Evolutionary conservation across 331 rosid genomes (phyloP).

Genomic region (Saraca asoca): DNA sequence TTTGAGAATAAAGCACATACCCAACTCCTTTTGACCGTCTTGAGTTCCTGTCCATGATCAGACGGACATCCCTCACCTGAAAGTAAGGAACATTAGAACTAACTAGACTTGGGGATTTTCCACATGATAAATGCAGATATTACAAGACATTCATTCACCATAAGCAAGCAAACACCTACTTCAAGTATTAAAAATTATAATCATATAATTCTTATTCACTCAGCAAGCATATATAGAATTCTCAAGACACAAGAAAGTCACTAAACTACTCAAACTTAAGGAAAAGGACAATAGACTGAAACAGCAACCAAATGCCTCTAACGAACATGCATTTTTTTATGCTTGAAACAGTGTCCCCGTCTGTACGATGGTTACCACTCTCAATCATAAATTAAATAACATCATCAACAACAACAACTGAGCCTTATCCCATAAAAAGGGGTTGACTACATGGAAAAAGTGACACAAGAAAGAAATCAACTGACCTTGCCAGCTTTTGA

Average conservation of each 20-base stretch:
- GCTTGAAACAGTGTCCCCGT: conserved; percentile 29
- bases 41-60: conserved; percentile 99
- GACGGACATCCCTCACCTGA: conserved; percentile 99
- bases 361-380: conserved; percentile 31
- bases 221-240: conserved; percentile 52
- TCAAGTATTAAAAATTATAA: conserved; percentile 37
- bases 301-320: conserved; percentile 52
- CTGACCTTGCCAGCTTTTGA: conserved; percentile 98
- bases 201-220: conserved; percentile 42
- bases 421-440: too few relatives aligned
- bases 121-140: conserved; percentile 12
- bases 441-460: background rate
- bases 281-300: conserved; percentile 50
- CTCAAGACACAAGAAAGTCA: conserved; percentile 46
- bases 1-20: conserved; percentile 58
- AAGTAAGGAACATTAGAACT: conserved; percentile 33
- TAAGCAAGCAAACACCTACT: conserved; percentile 33
- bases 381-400: conserved; percentile 5
- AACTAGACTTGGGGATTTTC: background rate
- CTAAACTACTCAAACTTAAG: conserved; percentile 51
- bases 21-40: conserved; percentile 99
- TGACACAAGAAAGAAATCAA: conserved; percentile 22
- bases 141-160: conserved; percentile 24
- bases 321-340: conserved; percentile 42
- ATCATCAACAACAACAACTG: background rate